Evolutionary conservation across 805 yeast genomes (phyloP), one percentile per base, ranked within the genome.

Genomic region (Isabelozyma heimii): DNA sequence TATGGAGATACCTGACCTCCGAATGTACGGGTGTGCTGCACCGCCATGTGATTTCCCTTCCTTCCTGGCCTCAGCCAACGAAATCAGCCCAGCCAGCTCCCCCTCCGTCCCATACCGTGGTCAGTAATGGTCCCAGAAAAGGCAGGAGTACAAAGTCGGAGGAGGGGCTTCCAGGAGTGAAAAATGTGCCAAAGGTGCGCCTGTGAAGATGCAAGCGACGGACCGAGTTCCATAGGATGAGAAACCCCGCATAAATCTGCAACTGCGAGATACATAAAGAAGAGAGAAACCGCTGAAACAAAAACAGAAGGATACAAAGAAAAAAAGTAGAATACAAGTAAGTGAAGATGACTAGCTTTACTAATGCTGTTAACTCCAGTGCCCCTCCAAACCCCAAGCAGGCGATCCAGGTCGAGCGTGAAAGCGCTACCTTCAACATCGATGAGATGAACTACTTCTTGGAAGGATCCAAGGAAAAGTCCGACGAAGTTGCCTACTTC

Each of bases 361-460:
- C 48, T 37, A 54, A 50, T 42, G 56, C 59, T 17, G 55, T 58
- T 20, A 49, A 53, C 51, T 51, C 56, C 38, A 50, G 52, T 10
- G 53, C 55, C 4, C 58, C 55, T 14, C 67, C 67, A 17, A 51
- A 61, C 47, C 67, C 67, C 8, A 53, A 46, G 40, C 50, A 48
- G 14, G 50, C 52, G 35, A 57, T 63, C 51, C 49, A 47, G 26
- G 49, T 46, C 37, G 67, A 63, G 46, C 50, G 67, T 30, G 55
- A 48, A 26, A 46, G 40, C 15, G 54, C 53, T 43, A 48, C 43
- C 35, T 59, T 62, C 46, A 52, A 59, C 51, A 58, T 62, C 6
- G 51, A 50, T 14, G 37, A 45, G 20, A 63, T 63, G 67, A 60
- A 62, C 52, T 43, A 55, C 49, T 63, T 62, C 49, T 57, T 63